Evolutionary conservation across 192 early-diverging fungal species (phyloP).

Genomic region (Coemansia sp.): DNA sequence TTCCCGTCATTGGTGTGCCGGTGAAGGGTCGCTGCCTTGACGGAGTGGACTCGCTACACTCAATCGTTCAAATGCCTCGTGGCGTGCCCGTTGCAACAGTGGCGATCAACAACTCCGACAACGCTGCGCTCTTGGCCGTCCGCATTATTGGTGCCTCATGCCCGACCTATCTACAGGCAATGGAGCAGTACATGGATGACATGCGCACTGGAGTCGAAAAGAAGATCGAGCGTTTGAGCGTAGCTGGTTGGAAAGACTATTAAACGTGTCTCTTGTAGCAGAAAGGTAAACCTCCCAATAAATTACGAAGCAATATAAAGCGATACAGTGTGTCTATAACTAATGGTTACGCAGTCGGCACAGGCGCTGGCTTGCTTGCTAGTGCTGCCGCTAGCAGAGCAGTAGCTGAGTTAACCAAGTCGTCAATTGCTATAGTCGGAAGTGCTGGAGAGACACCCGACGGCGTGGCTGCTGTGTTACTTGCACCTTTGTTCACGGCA

Average conservation of each 20-base stretch:
- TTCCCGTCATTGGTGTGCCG: conserved; percentile 97
- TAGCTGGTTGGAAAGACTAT: conserved; percentile 84
- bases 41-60: conserved; percentile 95
- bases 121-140: conserved; percentile 92
- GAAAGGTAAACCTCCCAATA: background rate
- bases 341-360: background rate
- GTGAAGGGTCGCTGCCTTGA: conserved; percentile 90
- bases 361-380: background rate
- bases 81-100: conserved; percentile 99
- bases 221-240: conserved; percentile 82
- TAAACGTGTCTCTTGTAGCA: background rate
- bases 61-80: conserved; percentile 99
- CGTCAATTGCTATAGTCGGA: background rate
- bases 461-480: background rate
- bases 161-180: conserved; percentile 71
- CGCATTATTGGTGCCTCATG: conserved; percentile 84
- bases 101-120: conserved; percentile 97
- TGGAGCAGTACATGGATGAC: conserved; percentile 74
- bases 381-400: background rate
- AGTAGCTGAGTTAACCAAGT: background rate
- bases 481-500: conserved; percentile 12
- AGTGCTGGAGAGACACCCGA: background rate
- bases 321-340: too few species aligned
- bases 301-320: background rate
- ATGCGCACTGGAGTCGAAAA: conserved; percentile 86